A percentile compares a stretch with the other conserved stretches of the same genome.
phyloP scores from a whole-genome alignment of 2,329 filamentous ascomycete species.

The Aureobasidium sp. region DNA sequence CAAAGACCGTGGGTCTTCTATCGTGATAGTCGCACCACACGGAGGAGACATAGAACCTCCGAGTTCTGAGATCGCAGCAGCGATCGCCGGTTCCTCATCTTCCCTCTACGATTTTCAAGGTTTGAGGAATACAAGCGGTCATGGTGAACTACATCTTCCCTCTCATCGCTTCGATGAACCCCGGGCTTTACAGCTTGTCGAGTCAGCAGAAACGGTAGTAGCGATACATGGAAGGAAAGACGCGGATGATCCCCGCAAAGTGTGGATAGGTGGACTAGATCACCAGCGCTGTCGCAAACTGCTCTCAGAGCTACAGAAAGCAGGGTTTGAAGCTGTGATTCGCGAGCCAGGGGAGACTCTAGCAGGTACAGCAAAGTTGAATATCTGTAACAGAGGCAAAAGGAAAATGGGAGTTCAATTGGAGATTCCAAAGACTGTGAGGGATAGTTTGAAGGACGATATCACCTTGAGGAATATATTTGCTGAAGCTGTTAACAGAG shows the following conservation, averaged over 20 bases:
- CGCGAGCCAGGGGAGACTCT: conserved; percentile 1
- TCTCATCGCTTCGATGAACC: conserved; percentile 3
- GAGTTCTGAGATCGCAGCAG: background rate
- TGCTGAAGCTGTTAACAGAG: background rate
- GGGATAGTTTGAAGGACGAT: background rate
- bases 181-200: background rate
- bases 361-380: background rate
- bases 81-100: background rate
- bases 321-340: conserved; percentile 5
- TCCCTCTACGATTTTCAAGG: conserved; percentile 3
- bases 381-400: conserved; percentile 3
- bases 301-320: background rate
- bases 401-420: background rate
- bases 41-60: conserved; percentile 6
- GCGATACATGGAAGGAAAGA: conserved; percentile 6
- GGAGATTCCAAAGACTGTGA: background rate
- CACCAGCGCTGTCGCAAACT: background rate
- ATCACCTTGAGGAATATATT: background rate
- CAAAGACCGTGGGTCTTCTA: background rate
- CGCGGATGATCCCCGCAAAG: background rate
- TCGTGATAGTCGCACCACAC: background rate
- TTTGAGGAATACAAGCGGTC: background rate
- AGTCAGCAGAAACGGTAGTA: background rate
- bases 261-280: background rate
- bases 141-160: background rate